Evolutionary conservation across 2,329 filamentous ascomycete species (phyloP).

Genomic region (Zymoseptoria tritici): DNA sequence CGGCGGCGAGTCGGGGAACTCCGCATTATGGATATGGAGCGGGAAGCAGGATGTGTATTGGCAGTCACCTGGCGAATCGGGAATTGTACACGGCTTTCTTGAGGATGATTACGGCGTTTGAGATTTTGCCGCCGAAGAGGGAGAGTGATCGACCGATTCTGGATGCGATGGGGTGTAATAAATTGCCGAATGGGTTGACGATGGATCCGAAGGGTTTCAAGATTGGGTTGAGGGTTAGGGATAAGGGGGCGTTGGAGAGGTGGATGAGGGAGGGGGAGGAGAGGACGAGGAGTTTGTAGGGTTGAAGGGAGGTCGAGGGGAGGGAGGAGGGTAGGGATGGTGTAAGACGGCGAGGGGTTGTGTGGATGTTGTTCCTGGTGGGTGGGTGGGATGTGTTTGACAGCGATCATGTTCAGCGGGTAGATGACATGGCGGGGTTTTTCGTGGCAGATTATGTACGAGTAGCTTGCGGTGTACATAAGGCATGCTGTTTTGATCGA

Average conservation of each 20-base stretch:
- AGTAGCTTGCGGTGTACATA: no score
- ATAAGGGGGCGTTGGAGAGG: constrained; percentile 34
- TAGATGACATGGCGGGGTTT: no score
- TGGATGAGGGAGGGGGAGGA: constrained; percentile 44
- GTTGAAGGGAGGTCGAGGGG: neutral
- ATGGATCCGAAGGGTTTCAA: constrained; percentile 47
- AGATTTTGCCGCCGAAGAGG: constrained; percentile 37
- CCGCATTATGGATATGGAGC: constrained; percentile 45
- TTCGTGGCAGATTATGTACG: no score
- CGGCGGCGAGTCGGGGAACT: constrained; percentile 34
- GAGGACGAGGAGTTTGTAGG: constrained; percentile 28
- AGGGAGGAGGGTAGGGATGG: neutral
- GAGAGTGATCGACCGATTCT: constrained; percentile 36
- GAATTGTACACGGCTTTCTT: constrained; percentile 42
- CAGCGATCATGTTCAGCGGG: no score
- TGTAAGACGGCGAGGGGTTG: no score
- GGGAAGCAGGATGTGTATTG: constrained; percentile 36
- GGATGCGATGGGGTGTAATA: constrained; percentile 41
- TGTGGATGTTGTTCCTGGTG: no score
- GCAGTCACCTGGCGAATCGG: constrained; percentile 33
- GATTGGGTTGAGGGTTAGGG: constrained; percentile 40
- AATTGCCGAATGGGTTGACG: constrained; percentile 41
- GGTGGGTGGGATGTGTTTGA: neutral
- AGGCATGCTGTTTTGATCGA: no score
- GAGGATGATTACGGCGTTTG: constrained; percentile 41